These are phyloP conservation scores for Calonectria ilicicola DNA, from an alignment of 2,329 filamentous ascomycete genomes.

Conservation along the genomic window DNA sequence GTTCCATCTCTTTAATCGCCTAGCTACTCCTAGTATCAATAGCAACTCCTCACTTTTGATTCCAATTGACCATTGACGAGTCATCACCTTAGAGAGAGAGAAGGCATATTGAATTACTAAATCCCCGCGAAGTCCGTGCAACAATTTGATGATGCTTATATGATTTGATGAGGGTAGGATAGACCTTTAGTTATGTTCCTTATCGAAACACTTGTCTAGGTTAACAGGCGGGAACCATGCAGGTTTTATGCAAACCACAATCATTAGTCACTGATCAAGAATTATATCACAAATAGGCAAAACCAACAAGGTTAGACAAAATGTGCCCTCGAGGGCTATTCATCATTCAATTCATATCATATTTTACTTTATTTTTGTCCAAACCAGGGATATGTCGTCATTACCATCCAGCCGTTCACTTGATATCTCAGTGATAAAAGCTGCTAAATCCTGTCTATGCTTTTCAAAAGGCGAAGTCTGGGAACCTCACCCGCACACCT, in stretches of 20 bases:
- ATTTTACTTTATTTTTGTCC: slow-evolving; percentile 14
- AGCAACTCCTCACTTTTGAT: too few species aligned
- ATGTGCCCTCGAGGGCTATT: background rate
- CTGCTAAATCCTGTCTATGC: background rate
- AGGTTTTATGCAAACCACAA: too few species aligned
- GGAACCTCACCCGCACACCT: background rate
- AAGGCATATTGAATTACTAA: too few species aligned
- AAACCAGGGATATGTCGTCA: background rate
- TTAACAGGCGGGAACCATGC: background rate
- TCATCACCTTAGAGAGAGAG: too few species aligned
- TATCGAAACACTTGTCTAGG: background rate
- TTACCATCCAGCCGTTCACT: background rate
- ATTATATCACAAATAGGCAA: background rate
- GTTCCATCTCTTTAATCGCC: too few species aligned
- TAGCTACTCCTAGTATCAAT: too few species aligned
- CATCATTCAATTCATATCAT: slow-evolving; percentile 5
- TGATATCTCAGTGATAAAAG: background rate
- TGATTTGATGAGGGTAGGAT: too few species aligned
- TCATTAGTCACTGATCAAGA: background rate
- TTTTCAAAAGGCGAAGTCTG: slow-evolving; percentile 19
- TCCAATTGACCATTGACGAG: too few species aligned
- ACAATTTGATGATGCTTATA: too few species aligned
- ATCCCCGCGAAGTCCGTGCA: too few species aligned
- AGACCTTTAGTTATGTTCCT: too few species aligned
- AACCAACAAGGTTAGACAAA: background rate